Evolutionary conservation across 495 filamentous ascomycete genomes (phyloP).

Genomic region (Thozetella sp.): DNA sequence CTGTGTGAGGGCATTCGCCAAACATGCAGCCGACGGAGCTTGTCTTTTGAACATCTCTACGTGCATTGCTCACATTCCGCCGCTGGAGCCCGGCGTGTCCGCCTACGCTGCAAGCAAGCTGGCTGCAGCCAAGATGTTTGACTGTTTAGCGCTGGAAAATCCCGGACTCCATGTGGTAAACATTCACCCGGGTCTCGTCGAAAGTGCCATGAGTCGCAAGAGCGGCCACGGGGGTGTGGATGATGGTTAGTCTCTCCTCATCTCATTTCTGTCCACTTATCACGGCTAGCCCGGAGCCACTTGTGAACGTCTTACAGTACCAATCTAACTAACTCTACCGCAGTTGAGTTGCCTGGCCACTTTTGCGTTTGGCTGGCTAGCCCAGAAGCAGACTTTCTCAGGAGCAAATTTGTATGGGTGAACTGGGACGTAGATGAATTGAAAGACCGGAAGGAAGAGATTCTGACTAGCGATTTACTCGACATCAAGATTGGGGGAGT

Average conservation of each 20-base stretch:
- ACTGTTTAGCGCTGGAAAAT: conserved; percentile 41
- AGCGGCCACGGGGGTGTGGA: not conserved
- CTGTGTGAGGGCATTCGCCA: not conserved
- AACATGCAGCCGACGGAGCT: not conserved
- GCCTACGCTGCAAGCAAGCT: conserved; percentile 39
- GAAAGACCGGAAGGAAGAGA: conserved; percentile 10
- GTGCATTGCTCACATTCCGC: not conserved
- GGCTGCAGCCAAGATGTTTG: conserved; percentile 36
- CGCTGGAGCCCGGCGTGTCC: conserved; percentile 8
- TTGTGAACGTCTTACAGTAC: no score
- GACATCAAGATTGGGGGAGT: not conserved
- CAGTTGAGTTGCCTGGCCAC: conserved; percentile 33
- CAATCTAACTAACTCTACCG: not conserved
- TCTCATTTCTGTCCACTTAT: not conserved
- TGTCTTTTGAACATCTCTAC: not conserved
- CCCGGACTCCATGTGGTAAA: conserved; percentile 33
- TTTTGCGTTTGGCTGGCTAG: conserved; percentile 42
- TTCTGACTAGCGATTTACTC: not conserved
- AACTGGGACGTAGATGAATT: conserved; percentile 55
- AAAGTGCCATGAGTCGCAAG: not conserved
- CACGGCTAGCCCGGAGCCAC: no score
- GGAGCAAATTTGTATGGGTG: conserved; percentile 35
- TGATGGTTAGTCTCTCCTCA: not conserved
- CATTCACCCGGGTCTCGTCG: conserved; percentile 38
- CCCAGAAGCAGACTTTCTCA: conserved; percentile 38